A percentile compares a stretch with the other conserved stretches of the same genome.
Evolutionary conservation across 202 grass and related monocot species (phyloP).

Genomic region (Bolboschoenoplectus hybrid): DNA sequence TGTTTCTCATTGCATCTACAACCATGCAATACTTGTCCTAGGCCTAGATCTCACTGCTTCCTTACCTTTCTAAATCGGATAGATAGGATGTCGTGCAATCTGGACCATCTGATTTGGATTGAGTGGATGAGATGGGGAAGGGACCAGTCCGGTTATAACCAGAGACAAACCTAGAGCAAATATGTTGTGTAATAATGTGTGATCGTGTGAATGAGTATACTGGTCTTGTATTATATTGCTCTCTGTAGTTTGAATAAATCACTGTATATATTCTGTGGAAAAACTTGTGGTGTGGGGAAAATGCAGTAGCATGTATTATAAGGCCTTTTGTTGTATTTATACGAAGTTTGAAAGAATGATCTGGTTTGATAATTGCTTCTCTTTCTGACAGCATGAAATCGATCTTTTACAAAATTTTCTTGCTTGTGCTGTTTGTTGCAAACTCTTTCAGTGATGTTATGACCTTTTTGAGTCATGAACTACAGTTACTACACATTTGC

Average conservation of each 20-base stretch:
- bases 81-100: not conserved
- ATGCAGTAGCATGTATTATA: constrained; percentile 6
- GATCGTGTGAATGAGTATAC: constrained; percentile 16
- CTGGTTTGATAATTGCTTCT: not conserved
- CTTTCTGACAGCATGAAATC: not conserved
- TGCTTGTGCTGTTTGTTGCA: not conserved
- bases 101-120: not conserved
- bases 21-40: not conserved
- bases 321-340: not conserved
- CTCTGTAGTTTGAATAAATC: constrained; percentile 26
- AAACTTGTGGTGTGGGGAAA: not conserved
- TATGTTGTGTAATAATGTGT: not conserved
- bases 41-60: not conserved
- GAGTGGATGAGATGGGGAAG: not conserved
- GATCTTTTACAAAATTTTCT: not conserved
- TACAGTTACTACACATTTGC: not conserved
- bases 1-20: not conserved
- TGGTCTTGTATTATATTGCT: constrained; percentile 25
- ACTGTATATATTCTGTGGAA: not conserved
- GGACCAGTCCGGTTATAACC: not conserved
- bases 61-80: not conserved
- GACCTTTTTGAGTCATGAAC: not conserved
- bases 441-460: no score
- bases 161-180: not conserved
- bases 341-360: constrained; percentile 11